These are phyloP conservation scores for Scenedesmus sp. DNA, from an alignment of 163 green algal genomes.

Conservation along the genomic window DNA sequence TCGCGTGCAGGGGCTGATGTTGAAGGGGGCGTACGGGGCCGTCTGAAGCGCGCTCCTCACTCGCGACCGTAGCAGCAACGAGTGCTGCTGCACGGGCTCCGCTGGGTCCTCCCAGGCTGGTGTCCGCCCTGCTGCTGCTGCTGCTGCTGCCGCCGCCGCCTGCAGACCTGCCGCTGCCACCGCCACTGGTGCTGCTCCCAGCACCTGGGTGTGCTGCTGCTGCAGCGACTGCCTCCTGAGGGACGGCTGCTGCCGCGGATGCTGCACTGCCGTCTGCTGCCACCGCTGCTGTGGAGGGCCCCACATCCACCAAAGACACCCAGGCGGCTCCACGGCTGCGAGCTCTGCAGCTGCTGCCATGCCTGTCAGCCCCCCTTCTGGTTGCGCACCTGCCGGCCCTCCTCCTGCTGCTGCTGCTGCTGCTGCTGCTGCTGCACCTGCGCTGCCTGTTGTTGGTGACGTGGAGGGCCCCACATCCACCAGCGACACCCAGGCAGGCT, in stretches of 20 bases:
- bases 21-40: not conserved
- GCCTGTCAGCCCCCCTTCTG: too few relatives aligned
- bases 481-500: too few relatives aligned
- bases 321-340: not conserved
- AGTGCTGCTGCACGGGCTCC: not conserved
- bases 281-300: not conserved
- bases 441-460: too few relatives aligned
- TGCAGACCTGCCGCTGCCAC: not conserved
- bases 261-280: not conserved
- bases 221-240: too few relatives aligned
- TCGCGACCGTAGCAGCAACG: constrained; percentile 34
- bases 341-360: not conserved
- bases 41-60: constrained; percentile 39
- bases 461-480: too few relatives aligned
- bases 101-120: not conserved
- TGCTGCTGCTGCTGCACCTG: too few relatives aligned
- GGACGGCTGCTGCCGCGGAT: not conserved
- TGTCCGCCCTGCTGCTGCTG: not conserved
- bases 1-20: not conserved
- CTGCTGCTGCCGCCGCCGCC: not conserved
- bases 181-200: not conserved
- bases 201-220: not conserved
- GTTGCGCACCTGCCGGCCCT: not conserved
- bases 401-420: too few relatives aligned
- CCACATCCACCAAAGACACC: not conserved